Base-by-base conservation (phyloP, 495 filamentous ascomycete genomes). In the Aspergillus bertholletiae region DNA sequence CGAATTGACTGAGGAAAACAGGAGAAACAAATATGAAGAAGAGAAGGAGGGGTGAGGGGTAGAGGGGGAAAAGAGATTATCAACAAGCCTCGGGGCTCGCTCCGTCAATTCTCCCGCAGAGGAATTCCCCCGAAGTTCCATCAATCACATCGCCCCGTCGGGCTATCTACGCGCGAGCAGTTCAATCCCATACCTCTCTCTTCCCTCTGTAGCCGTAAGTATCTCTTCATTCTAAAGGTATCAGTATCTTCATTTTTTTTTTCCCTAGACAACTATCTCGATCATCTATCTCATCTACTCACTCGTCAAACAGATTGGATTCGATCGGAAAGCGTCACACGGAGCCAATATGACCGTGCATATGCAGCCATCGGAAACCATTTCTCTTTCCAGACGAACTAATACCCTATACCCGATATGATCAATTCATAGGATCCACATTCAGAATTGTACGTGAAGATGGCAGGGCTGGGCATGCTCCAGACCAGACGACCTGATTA, bases 111-210 rank as follows among this genome's bases (percentile, higher is more conserved):
- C 55, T 44, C n/a, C 32, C 53, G 30, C 56, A 45, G 47, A 44
- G 53, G 56, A 43, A 49, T 46, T 39, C 8, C 22, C 27, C 48
- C 26, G 49, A 49, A 56, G 57, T 55, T 61, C 63, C 66, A 60
- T 69, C 66, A 69, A 64, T 68, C 63, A 66, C 51, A 43, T 11
- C 39, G n/a, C n/a, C 8, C 20, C 23, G 18, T 53, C 50, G 50
- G 50, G 40, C 12, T 30, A 53, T 12, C 30, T 53, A n/a, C 23
- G 5, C 22, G 32, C 50, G 49, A 48, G 20, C 9, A n/a, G n/a
- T n/a, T n/a, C n/a, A n/a, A n/a, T n/a, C n/a, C n/a, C n/a, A n/a
- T n/a, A n/a, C n/a, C n/a, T n/a, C n/a, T n/a, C n/a, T n/a, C n/a
- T n/a, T n/a, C n/a, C n/a, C n/a, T n/a, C n/a, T n/a, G n/a, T n/a